Evolutionary conservation across 352 stramenopile genomes (phyloP).

Genomic region (Phytophthora lateralis): DNA sequence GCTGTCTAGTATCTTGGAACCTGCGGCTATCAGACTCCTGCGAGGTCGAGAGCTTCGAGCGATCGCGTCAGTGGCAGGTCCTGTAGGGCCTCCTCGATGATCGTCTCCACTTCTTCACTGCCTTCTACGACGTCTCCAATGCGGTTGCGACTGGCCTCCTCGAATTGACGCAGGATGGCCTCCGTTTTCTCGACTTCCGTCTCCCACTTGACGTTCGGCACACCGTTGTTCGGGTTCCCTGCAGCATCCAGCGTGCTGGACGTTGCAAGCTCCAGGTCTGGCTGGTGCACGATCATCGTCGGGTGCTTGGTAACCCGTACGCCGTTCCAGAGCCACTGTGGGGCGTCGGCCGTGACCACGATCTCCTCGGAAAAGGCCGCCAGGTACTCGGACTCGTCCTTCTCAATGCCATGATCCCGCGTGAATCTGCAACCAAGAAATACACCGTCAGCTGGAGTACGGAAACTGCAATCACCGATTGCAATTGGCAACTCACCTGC

Average conservation of each 20-base stretch:
- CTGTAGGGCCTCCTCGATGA: conserved; percentile 67
- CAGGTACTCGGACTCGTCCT: conserved; percentile 88
- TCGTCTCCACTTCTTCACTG: conserved; percentile 60
- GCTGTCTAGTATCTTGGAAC: conserved; percentile 2
- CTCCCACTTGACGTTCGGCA: conserved; percentile 68
- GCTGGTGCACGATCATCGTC: conserved; percentile 87
- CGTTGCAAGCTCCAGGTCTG: conserved; percentile 57
- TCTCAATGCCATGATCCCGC: conserved; percentile 85
- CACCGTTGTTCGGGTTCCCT: conserved; percentile 40
- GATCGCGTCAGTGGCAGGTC: conserved; percentile 76
- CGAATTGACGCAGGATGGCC: conserved; percentile 80
- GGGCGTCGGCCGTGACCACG: conserved; percentile 72
- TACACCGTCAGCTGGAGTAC: background rate
- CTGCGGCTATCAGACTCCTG: conserved; percentile 48
- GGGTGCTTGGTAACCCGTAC: conserved; percentile 83
- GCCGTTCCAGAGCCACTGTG: conserved; percentile 87
- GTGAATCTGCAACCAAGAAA: conserved; percentile 57
- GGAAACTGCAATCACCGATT: background rate
- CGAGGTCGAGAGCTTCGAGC: conserved; percentile 80
- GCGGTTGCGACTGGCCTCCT: conserved; percentile 76
- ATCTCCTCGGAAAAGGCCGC: conserved; percentile 85
- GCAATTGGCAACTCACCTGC: conserved; percentile 34
- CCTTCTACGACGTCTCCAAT: conserved; percentile 55
- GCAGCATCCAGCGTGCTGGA: conserved; percentile 41
- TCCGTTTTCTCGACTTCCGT: conserved; percentile 84